phyloP scores from a whole-genome alignment of 2,329 filamentous ascomycete genomes.

The Fusarium luffae region DNA sequence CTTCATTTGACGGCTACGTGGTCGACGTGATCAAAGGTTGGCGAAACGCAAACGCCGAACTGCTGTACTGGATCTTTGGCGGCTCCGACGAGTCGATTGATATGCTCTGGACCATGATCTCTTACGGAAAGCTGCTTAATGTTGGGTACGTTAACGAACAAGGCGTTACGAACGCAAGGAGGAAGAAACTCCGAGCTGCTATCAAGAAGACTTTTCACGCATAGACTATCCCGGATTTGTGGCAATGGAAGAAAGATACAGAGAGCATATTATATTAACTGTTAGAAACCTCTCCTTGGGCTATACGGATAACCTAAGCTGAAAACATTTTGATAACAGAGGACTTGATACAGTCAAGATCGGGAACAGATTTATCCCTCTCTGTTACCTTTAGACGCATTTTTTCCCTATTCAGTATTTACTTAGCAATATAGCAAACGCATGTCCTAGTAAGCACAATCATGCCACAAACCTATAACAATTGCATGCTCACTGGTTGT shows the following conservation, averaged over 20 bases:
- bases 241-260: neutral
- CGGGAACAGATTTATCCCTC: neutral
- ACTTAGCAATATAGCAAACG: neutral
- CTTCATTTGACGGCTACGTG: neutral
- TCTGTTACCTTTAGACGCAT: rapidly evolving
- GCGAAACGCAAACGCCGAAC: neutral
- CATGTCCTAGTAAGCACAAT: neutral
- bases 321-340: neutral
- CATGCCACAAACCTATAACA: neutral
- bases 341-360: neutral
- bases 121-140: neutral
- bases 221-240: neutral
- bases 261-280: too few species aligned
- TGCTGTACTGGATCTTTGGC: neutral
- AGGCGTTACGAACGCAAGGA: neutral
- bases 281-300: too few species aligned
- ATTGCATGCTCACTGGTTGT: neutral
- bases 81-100: neutral
- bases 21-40: neutral
- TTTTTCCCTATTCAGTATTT: neutral
- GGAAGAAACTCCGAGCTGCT: neutral
- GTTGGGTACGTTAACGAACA: neutral
- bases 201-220: neutral
- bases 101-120: neutral
- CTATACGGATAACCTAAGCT: too few species aligned